phyloP scores from a whole-genome alignment of 768 basidiomycete genomes.

The Favolaschia claudopus region DNA sequence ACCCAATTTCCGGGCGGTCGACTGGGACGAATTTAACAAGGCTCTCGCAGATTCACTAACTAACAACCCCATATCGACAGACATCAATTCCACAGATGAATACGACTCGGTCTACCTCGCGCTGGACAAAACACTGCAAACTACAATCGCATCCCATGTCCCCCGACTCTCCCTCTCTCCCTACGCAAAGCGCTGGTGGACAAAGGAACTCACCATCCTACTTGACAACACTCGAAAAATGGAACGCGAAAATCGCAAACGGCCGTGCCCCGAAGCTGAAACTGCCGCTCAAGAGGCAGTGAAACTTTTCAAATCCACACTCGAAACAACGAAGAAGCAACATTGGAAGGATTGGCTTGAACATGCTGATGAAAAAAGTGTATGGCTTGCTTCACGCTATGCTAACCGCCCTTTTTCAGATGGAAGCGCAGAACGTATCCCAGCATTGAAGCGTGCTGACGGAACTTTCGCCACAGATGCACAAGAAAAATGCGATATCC shows the following conservation, averaged over 20 bases:
- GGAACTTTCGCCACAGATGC: background rate
- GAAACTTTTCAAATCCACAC: background rate
- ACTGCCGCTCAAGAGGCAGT: background rate
- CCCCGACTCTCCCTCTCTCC: background rate
- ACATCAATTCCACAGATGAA: background rate
- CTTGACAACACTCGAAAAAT: background rate
- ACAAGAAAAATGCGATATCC: background rate
- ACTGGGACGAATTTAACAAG: background rate
- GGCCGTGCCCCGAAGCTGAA: background rate
- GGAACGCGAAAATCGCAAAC: background rate
- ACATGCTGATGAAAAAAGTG: conserved; percentile 8
- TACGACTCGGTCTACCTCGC: background rate
- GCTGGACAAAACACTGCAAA: background rate
- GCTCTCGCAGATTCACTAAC: background rate
- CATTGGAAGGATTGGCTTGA: conserved; percentile 35
- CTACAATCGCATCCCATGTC: background rate
- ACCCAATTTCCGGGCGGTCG: background rate
- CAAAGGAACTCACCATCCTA: background rate
- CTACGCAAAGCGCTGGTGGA: background rate
- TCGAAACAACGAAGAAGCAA: conserved; percentile 11
- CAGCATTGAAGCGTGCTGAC: background rate
- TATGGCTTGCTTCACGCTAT: conserved; percentile 28
- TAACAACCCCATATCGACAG: background rate
- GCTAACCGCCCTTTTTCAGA: background rate
- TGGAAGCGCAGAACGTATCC: conserved; percentile 5